Percentiles rank a stretch among this genome's conserved stretches.
phyloP scores from a whole-genome alignment of 106 monocot genomes.

The Dioscorea zingiberensis region DNA sequence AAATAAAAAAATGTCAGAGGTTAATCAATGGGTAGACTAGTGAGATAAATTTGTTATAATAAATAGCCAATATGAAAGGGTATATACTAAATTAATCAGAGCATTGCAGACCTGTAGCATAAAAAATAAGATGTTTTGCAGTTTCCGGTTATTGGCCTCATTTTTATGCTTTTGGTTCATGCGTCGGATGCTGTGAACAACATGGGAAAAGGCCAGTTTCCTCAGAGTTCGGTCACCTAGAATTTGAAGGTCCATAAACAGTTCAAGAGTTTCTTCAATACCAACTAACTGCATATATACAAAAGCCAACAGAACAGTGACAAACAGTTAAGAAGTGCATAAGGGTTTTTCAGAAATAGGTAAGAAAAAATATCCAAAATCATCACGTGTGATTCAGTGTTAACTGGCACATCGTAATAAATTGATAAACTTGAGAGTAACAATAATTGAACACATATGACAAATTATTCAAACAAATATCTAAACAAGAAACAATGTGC shows the following conservation, averaged over 20 bases:
- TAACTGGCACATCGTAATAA: not conserved
- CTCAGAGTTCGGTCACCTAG: slow-evolving; percentile 63
- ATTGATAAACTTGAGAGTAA: not conserved
- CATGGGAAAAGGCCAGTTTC: slow-evolving; percentile 60
- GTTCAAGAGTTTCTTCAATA: slow-evolving; percentile 56
- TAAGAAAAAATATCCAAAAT: not conserved
- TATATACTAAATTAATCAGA: slow-evolving; percentile 2
- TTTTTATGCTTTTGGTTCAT: slow-evolving; percentile 96
- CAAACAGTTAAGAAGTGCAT: not conserved
- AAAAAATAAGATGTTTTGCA: slow-evolving; percentile 63
- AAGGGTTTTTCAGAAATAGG: not conserved
- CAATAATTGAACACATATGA: not conserved
- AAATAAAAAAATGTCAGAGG: not conserved
- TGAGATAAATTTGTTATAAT: not conserved
- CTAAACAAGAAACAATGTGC: not conserved
- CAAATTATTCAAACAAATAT: not conserved
- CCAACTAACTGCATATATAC: slow-evolving; percentile 44
- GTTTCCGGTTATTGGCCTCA: slow-evolving; percentile 59
- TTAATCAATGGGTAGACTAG: not conserved
- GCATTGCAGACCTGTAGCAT: slow-evolving; percentile 82
- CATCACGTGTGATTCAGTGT: not conserved
- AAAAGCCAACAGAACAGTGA: not conserved
- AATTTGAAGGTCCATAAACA: slow-evolving; percentile 92
- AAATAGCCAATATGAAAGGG: not conserved
- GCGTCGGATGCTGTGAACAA: slow-evolving; percentile 67